phyloP scores from a whole-genome alignment of 306 rosid genomes.

The Prunus kanzakura region DNA sequence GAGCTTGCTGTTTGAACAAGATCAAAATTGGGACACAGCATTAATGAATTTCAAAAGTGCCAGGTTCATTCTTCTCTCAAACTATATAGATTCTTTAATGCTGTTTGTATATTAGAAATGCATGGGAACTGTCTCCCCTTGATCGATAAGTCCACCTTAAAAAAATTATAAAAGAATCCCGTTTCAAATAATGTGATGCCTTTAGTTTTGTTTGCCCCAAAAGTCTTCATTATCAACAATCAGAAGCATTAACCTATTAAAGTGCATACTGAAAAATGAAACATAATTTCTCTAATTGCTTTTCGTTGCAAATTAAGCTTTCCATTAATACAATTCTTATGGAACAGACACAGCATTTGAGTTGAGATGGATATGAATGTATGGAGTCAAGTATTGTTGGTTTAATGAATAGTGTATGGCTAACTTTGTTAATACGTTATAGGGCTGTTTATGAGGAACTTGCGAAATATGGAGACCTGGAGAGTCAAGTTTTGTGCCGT shows the following conservation, averaged over 20 bases:
- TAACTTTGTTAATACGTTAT: not conserved
- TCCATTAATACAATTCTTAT: not conserved
- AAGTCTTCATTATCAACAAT: not conserved
- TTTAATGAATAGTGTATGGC: not conserved
- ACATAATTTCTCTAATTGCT: not conserved
- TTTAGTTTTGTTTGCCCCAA: not conserved
- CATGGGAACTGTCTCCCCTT: not conserved
- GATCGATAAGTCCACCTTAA: not conserved
- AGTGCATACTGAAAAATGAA: not conserved
- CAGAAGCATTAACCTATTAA: not conserved
- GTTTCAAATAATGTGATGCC: not conserved
- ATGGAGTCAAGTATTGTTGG: not conserved
- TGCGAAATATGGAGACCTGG: constrained; percentile 93
- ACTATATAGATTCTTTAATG: not conserved
- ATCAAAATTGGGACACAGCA: constrained; percentile 89
- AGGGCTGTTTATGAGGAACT: constrained; percentile 97
- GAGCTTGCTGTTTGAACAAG: constrained; percentile 94
- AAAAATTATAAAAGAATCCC: not conserved
- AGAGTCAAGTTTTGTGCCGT: constrained; percentile 91
- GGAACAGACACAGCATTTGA: not conserved
- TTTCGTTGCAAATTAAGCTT: not conserved
- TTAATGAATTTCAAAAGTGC: constrained; percentile 91
- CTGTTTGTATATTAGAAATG: not conserved
- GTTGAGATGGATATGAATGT: not conserved
- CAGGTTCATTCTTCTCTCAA: constrained; percentile 54